phyloP scores from a whole-genome alignment of 1,139 yeast species.

The Geotrichum restrictum region DNA sequence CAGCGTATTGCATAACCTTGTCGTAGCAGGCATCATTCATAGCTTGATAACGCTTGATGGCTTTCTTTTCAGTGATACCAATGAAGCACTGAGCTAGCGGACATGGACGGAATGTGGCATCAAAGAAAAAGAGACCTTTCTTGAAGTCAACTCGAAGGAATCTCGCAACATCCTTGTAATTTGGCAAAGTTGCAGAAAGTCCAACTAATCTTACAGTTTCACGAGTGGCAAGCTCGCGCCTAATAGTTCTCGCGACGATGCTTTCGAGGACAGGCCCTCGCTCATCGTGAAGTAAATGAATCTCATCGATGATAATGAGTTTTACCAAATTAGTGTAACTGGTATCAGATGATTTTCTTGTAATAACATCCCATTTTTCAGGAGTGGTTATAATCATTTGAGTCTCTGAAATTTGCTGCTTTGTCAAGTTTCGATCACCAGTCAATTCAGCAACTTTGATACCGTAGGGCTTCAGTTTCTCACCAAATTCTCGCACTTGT shows the following conservation, averaged over 20 bases:
- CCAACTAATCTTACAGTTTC: conserved; percentile 70
- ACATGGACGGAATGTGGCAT: conserved; percentile 81
- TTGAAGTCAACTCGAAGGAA: conserved; percentile 66
- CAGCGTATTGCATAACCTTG: conserved; percentile 64
- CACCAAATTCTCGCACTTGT: conserved; percentile 80
- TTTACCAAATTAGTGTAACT: conserved; percentile 62
- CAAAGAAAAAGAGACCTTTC: conserved; percentile 69
- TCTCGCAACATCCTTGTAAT: conserved; percentile 79
- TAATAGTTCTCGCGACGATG: conserved; percentile 70
- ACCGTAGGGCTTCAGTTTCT: conserved; percentile 64
- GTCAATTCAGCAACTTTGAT: conserved; percentile 80
- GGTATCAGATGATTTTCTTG: conserved; percentile 68
- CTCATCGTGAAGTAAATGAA: conserved; percentile 87
- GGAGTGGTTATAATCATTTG: conserved; percentile 91
- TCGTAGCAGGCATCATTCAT: conserved; percentile 92
- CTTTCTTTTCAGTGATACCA: conserved; percentile 81
- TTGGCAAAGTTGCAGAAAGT: conserved; percentile 90
- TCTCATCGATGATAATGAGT: conserved; percentile 84
- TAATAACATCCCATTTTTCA: conserved; percentile 95
- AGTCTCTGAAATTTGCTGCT: conserved; percentile 70
- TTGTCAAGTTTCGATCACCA: conserved; percentile 81
- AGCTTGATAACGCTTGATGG: conserved; percentile 72
- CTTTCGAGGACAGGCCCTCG: conserved; percentile 94
- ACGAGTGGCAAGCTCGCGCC: conserved; percentile 46
- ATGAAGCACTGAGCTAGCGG: conserved; percentile 85